phyloP scores from a whole-genome alignment of 2,329 filamentous ascomycete genomes.

The Diaporthe capsici region DNA sequence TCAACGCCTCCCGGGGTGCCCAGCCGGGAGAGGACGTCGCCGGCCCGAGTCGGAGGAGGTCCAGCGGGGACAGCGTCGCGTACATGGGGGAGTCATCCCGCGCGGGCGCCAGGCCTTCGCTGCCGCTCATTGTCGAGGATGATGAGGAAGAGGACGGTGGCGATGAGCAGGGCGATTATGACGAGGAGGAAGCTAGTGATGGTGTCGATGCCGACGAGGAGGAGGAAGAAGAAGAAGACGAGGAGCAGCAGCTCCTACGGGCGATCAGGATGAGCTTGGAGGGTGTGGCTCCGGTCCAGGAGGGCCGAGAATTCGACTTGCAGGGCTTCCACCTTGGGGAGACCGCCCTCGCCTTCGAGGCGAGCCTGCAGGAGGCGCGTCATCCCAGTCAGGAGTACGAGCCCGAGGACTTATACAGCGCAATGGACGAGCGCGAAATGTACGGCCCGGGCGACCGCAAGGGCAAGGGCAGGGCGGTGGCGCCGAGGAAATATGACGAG shows the following conservation, averaged over 20 bases:
- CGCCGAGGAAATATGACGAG: neutral
- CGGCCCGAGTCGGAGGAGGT: neutral
- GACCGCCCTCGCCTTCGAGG: neutral
- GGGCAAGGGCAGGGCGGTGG: conserved; percentile 2
- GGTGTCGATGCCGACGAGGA: neutral
- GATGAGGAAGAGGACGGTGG: neutral
- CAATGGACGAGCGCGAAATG: neutral
- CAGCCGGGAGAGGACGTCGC: neutral
- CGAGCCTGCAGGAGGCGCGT: neutral
- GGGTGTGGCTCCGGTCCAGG: neutral
- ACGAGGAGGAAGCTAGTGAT: neutral
- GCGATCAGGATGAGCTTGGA: neutral
- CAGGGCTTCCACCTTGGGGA: neutral
- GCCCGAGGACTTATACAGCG: neutral
- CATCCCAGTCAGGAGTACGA: too few relatives aligned
- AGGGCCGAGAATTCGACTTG: neutral
- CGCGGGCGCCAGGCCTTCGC: neutral
- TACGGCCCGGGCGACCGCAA: neutral
- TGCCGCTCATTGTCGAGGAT: conserved; percentile 13
- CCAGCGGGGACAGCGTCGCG: conserved; percentile 3
- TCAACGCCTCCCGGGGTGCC: neutral
- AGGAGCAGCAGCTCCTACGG: neutral
- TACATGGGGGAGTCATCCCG: neutral
- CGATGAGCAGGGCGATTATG: too few relatives aligned
- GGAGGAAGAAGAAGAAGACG: neutral